Evolutionary conservation across 352 stramenopile genomes (phyloP).

Genomic region (Phytophthora multivora): DNA sequence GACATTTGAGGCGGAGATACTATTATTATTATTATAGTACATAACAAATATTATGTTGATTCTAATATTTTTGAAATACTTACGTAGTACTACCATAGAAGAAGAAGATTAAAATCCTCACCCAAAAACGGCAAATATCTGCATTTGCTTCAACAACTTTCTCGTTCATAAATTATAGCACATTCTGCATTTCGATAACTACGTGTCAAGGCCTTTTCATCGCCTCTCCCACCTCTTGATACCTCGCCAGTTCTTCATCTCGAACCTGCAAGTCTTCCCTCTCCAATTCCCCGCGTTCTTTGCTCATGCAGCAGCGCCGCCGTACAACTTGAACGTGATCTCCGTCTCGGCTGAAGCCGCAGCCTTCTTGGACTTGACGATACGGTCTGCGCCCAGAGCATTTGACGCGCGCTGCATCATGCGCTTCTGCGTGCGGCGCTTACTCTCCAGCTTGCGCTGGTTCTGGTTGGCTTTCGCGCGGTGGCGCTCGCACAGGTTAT

Average conservation of each 20-base stretch:
- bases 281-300: neutral
- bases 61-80: no score
- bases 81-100: no score
- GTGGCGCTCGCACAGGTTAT: constrained; percentile 70
- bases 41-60: no score
- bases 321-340: constrained; percentile 25
- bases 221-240: neutral
- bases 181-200: constrained; percentile 24
- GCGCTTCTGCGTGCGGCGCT: constrained; percentile 70
- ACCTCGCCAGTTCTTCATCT: constrained; percentile 14
- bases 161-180: constrained; percentile 36
- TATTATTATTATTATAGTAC: no score
- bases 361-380: constrained; percentile 31
- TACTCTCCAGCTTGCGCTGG: constrained; percentile 83
- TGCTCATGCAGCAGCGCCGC: constrained; percentile 16
- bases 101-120: neutral
- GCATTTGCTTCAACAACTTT: neutral
- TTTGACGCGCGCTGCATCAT: constrained; percentile 24
- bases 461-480: constrained; percentile 80
- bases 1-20: no score
- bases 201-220: neutral
- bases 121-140: no score
- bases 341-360: constrained; percentile 7
- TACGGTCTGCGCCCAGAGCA: constrained; percentile 3
- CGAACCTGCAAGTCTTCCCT: neutral